Evolutionary conservation across 2,329 filamentous ascomycete genomes (phyloP), one percentile per base, ranked within the genome.

Genomic region (Keithomyces neogunnii): DNA sequence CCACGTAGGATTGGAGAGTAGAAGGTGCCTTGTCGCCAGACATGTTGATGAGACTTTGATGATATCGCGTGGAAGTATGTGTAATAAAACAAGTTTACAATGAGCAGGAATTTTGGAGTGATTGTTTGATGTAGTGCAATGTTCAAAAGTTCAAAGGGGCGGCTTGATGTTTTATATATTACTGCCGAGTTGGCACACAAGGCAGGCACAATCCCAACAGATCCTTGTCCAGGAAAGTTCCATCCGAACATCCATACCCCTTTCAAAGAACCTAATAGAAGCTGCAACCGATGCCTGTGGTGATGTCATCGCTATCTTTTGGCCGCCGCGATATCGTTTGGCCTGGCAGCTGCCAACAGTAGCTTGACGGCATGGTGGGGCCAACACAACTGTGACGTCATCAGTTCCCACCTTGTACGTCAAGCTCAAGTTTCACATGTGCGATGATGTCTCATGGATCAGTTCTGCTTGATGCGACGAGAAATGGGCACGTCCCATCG

Each of bases 1-100:
- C 85, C 60, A 88, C 65, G 71, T 84, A 85, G 52, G 88, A 86
- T 76, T 92, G 81, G 63, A 91, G 77, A 57, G 90, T 93, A 56
- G 89, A 95, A 59, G 85, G 59, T 47, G 57, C 51, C 40, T 64
- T 61, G 50, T 62, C 59, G 57, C 65, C 63, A 56, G 62, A 56
- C 63, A 68, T 64, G 39, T 36, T 52, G 47, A 38, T 13, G 36
- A 10, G 36, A 38, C 11, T 38, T 38, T 19, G 19, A 19, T 19
- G 36, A 26, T 19, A 13, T 45, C 28, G 19, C 13, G 19, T 39
- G 31, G 35, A 13, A 33, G 38, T 29, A 30, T 8, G 36, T 9
- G 30, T 3, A 10, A 45, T 28, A 30, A 38, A 3, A 31, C 7
- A 28, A 11, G 26, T 31, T 2, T 43, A 43, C 10, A 47, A 38